A percentile compares a stretch with the other conserved stretches of the same genome.
Evolutionary conservation across 2,329 filamentous ascomycete species (phyloP).

Genomic region (Xylaria arbuscula): DNA sequence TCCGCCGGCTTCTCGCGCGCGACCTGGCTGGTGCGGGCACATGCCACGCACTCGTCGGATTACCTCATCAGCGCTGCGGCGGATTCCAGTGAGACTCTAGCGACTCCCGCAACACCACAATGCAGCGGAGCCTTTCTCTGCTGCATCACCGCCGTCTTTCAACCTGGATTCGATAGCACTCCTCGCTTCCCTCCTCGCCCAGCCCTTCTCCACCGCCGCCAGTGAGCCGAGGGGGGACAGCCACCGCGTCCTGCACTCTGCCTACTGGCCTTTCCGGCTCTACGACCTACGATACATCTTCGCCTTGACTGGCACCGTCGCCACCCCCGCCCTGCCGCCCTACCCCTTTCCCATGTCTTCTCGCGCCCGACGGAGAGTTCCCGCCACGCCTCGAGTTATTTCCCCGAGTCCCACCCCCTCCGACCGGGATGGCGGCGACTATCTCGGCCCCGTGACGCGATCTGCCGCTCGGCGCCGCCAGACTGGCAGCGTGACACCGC

Average conservation of each 20-base stretch:
- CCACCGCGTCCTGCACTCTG: slow-evolving; percentile 58
- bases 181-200: slow-evolving; percentile 52
- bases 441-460: slow-evolving; percentile 81
- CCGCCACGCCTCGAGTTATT: slow-evolving; percentile 86
- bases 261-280: slow-evolving; percentile 61
- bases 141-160: slow-evolving; percentile 61
- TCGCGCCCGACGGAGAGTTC: slow-evolving; percentile 67
- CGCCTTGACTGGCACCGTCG: slow-evolving; percentile 67
- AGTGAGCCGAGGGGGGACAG: slow-evolving; percentile 63
- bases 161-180: slow-evolving; percentile 68
- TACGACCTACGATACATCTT: slow-evolving; percentile 62
- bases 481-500: slow-evolving; percentile 58
- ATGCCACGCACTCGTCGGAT: slow-evolving; percentile 4
- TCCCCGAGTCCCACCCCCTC: slow-evolving; percentile 85
- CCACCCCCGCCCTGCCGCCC: slow-evolving; percentile 67
- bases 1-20: slow-evolving; percentile 2
- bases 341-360: slow-evolving; percentile 67
- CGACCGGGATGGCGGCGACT: slow-evolving; percentile 65
- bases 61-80: slow-evolving; percentile 21
- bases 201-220: slow-evolving; percentile 44
- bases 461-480: slow-evolving; percentile 73
- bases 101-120: slow-evolving; percentile 50
- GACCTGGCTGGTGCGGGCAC: slow-evolving; percentile 5
- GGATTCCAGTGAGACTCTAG: slow-evolving; percentile 13
- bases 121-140: slow-evolving; percentile 70